A percentile compares a stretch with the other conserved stretches of the same genome.
phyloP scores from a whole-genome alignment of 2,329 filamentous ascomycete genomes.

The Trichoderma sp. region DNA sequence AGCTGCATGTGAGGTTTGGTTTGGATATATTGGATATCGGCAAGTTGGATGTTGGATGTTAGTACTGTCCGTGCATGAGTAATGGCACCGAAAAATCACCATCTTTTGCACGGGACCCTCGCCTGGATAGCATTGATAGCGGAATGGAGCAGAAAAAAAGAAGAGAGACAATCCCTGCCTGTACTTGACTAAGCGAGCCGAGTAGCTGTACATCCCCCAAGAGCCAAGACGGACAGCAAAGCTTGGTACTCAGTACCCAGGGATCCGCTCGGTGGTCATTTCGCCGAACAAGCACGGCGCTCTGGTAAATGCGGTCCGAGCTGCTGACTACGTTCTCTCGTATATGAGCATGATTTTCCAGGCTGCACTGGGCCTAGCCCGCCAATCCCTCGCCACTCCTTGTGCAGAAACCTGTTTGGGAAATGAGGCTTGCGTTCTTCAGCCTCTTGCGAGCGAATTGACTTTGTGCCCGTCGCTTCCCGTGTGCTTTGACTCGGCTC shows the following conservation, averaged over 20 bases:
- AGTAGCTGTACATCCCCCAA: background rate
- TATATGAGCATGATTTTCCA: background rate
- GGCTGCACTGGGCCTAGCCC: background rate
- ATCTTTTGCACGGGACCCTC: background rate
- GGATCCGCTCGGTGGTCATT: background rate
- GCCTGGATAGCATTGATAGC: background rate
- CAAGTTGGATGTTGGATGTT: background rate
- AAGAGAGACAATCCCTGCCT: background rate
- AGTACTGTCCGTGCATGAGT: background rate
- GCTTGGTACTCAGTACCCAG: background rate
- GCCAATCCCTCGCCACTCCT: slow-evolving; percentile 7
- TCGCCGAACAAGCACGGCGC: slow-evolving; percentile 1
- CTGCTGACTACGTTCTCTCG: slow-evolving; percentile 4
- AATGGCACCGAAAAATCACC: background rate
- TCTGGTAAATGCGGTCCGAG: slow-evolving; percentile 17
- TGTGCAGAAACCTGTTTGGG: slow-evolving; percentile 8
- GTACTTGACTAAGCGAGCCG: slow-evolving; percentile 4
- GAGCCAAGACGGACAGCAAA: background rate
- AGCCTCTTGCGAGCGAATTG: background rate
- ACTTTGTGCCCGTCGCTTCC: background rate
- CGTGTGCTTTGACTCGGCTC: background rate
- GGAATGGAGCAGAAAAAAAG: background rate
- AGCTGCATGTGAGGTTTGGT: background rate
- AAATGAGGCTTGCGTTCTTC: slow-evolving; percentile 15
- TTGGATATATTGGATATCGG: background rate